Evolutionary conservation across 345 rosid species (phyloP).

Genomic region (Erodium maritimum): DNA sequence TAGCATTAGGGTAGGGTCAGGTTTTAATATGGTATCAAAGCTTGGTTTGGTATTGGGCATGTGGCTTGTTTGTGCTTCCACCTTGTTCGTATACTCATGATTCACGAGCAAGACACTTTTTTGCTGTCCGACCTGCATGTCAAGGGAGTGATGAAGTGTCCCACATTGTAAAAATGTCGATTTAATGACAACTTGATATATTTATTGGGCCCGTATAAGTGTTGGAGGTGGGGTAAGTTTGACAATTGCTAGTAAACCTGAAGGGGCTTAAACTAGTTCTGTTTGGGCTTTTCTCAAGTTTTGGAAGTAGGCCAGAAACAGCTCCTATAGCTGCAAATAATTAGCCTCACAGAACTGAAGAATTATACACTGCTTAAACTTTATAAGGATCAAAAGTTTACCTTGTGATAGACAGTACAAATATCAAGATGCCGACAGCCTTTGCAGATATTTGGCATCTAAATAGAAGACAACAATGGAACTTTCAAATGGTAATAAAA

Average conservation of each 20-base stretch:
- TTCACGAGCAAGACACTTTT: too few relatives aligned
- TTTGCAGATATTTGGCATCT: constrained; percentile 78
- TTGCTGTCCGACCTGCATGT: too few relatives aligned
- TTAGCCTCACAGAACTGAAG: neutral
- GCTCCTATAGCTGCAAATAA: neutral
- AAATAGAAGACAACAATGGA: constrained; percentile 4
- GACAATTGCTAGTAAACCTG: neutral
- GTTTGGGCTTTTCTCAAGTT: neutral
- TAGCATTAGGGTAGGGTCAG: too few relatives aligned
- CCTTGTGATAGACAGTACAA: constrained; percentile 91
- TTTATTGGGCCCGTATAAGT: too few relatives aligned
- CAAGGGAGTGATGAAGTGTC: too few relatives aligned
- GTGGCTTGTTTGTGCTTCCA: too few relatives aligned
- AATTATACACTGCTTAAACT: neutral
- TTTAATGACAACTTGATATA: too few relatives aligned
- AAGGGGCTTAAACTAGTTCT: neutral
- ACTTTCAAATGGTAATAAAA: neutral
- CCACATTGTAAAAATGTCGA: too few relatives aligned
- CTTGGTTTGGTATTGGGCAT: too few relatives aligned
- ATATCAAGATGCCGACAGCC: constrained; percentile 82
- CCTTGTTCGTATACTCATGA: too few relatives aligned
- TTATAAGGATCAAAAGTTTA: constrained; percentile 18
- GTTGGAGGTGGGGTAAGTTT: too few relatives aligned
- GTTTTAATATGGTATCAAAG: too few relatives aligned
- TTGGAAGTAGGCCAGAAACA: neutral